Conservation (phyloP, 352 stramenopile species). For the Globisporangium carolinianum region DNA sequence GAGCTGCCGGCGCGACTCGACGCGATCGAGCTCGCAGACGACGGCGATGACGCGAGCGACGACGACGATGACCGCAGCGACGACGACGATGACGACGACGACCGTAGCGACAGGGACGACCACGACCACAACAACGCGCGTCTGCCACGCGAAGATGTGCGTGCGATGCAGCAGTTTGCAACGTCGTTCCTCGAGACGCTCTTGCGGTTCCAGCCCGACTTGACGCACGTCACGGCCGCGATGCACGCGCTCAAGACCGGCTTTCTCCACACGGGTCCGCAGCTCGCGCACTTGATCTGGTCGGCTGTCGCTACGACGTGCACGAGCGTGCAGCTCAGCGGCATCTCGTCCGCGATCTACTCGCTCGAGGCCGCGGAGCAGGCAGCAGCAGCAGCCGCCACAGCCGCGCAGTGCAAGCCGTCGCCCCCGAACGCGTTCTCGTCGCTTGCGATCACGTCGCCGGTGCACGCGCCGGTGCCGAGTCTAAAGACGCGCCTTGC, state of each 20-base stretch:
- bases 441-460: slow-evolving; percentile 60
- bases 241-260: slow-evolving; percentile 61
- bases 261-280: slow-evolving; percentile 60
- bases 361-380: slow-evolving; percentile 21
- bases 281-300: slow-evolving; percentile 75
- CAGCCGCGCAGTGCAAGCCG: not conserved
- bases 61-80: slow-evolving; percentile 9
- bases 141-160: slow-evolving; percentile 31
- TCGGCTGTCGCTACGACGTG: slow-evolving; percentile 58
- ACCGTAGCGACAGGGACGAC: slow-evolving; percentile 21
- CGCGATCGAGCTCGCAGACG: slow-evolving; percentile 23
- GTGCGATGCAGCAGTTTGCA: slow-evolving; percentile 74
- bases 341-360: slow-evolving; percentile 63
- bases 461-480: slow-evolving; percentile 44
- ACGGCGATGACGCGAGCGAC: slow-evolving; percentile 20
- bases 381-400: too few relatives aligned
- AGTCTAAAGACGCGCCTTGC: slow-evolving; percentile 54
- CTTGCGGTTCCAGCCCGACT: slow-evolving; percentile 59
- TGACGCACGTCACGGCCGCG: slow-evolving; percentile 38
- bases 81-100: not conserved
- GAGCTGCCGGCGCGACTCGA: slow-evolving; percentile 42
- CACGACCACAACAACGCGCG: slow-evolving; percentile 9
- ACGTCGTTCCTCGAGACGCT: slow-evolving; percentile 59
- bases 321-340: slow-evolving; percentile 56
- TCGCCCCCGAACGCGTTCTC: slow-evolving; percentile 35